phyloP scores from a whole-genome alignment of 2,329 filamentous ascomycete species.

The Aspergillus nomiae region DNA sequence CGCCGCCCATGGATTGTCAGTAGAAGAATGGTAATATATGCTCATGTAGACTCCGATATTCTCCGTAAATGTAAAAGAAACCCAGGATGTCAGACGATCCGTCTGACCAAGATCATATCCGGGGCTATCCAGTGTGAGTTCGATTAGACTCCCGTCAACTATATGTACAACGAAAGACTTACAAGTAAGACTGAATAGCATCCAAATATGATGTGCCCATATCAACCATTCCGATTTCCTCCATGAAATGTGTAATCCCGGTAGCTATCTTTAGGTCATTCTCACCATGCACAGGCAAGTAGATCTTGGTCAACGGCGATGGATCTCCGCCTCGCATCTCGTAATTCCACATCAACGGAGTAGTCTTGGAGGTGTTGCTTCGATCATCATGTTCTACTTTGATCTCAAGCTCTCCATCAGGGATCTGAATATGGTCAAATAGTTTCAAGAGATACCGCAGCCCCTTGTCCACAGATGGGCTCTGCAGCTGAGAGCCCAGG shows the following conservation, averaged over 20 bases:
- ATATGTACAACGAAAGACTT: not conserved
- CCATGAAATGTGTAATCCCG: not conserved
- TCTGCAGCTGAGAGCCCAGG: not conserved
- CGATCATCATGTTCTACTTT: not conserved
- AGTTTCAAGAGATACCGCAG: not conserved
- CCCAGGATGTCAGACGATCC: slow-evolving; percentile 14
- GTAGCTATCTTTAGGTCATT: slow-evolving; percentile 9
- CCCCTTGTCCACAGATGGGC: not conserved
- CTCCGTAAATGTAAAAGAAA: slow-evolving; percentile 22
- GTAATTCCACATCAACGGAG: slow-evolving; percentile 20
- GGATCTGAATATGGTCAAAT: not conserved
- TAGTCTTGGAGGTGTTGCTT: not conserved
- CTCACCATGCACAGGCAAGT: slow-evolving; percentile 19
- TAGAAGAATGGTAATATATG: slow-evolving; percentile 20
- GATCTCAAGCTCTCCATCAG: not conserved
- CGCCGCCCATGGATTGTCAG: not conserved
- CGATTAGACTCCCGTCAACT: not conserved
- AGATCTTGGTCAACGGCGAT: slow-evolving; percentile 16
- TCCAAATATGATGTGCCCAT: not conserved
- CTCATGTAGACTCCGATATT: slow-evolving; percentile 20
- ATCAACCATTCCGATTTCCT: not conserved
- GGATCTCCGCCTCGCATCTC: slow-evolving; percentile 13
- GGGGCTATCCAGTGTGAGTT: not conserved
- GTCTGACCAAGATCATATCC: not conserved
- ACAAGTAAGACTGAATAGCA: not conserved